Evolutionary conservation across 192 early-diverging fungal species (phyloP), one percentile per base, ranked within the genome.

Genomic region (Gonapodya prolifera): DNA sequence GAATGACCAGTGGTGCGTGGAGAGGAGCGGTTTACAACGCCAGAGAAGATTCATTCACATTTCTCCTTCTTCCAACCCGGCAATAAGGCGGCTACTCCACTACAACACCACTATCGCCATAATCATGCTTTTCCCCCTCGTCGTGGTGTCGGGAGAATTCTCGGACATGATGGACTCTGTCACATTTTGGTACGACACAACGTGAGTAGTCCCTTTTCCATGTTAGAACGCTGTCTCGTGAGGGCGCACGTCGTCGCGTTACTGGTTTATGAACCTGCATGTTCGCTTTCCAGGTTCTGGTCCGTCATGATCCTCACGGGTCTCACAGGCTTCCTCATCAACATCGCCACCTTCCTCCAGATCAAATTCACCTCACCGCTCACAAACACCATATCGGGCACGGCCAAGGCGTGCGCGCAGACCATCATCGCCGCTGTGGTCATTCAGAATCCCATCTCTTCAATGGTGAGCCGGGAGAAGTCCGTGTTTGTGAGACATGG

Each of bases 301-400:
- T 2, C 81, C 34, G 77, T 91, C 74, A 91, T 91, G 89, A 84
- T 81, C 0, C 1, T 90, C 32, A 91, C 89, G 16, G 89, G 87
- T 8, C 73, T 90, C 2, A 87, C 86, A 2, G 89, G 89, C 8
- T 91, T 91, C 79, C 82, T 84, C 71, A 89, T 91, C 80, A 91
- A 91, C 73, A 90, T 88, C 73, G 85, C 89, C 81, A 91, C 89
- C 83, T 91, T 91, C 78, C 80, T 90, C 80, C 89, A 91, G 78
- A 88, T 91, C 80, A 91, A 91, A 82, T 89, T 85, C 61, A 91
- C 89, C 0, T 88, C 89, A 2, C 87, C 89, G 23, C 80, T 91
- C 77, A 91, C 89, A 1, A 91, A 87, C 77, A 91, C 89, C 8
- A 91, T 91, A 80, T 90, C 89, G 29, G 89, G 89, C 1, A 91